phyloP scores from a whole-genome alignment of 352 stramenopile species.

The Phytophthora hybrid region DNA sequence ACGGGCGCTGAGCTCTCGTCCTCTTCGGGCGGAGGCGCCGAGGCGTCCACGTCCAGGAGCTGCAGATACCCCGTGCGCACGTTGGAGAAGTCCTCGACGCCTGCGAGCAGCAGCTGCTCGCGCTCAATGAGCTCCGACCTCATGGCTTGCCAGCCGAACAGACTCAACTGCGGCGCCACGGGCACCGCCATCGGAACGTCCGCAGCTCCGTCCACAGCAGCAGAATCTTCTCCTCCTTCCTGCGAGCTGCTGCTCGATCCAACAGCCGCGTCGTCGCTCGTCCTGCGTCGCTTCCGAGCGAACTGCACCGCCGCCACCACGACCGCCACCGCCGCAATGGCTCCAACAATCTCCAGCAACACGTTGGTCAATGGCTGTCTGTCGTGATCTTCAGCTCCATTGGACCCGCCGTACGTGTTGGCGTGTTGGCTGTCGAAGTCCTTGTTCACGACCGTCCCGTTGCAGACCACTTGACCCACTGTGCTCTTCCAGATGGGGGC shows the following conservation, averaged over 20 bases:
- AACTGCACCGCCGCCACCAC: constrained; percentile 43
- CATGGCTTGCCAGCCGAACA: constrained; percentile 67
- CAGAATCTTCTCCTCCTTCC: constrained; percentile 15
- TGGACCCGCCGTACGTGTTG: constrained; percentile 30
- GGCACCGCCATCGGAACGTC: constrained; percentile 20
- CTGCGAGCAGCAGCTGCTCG: constrained; percentile 52
- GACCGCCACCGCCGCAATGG: constrained; percentile 41
- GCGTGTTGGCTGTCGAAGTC: constrained; percentile 39
- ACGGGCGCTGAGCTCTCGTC: constrained; percentile 45
- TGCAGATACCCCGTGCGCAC: constrained; percentile 57
- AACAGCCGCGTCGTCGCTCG: constrained; percentile 4
- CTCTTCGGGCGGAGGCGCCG: constrained; percentile 37
- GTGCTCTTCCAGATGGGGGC: constrained; percentile 45
- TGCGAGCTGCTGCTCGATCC: constrained; percentile 11
- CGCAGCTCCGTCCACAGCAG: constrained; percentile 5
- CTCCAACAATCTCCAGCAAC: constrained; percentile 40
- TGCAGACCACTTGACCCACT: constrained; percentile 40
- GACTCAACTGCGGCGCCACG: constrained; percentile 40
- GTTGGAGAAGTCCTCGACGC: constrained; percentile 56
- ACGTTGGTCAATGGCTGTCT: constrained; percentile 21
- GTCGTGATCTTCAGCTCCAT: constrained; percentile 7
- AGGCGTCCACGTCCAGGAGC: constrained; percentile 57
- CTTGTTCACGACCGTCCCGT: constrained; percentile 35
- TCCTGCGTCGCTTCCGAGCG: constrained; percentile 26
- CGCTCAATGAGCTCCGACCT: constrained; percentile 57